A percentile compares a stretch with the other conserved stretches of the same genome.
Evolutionary conservation across 306 rosid species (phyloP).

Genomic region (Quillaja saponaria): DNA sequence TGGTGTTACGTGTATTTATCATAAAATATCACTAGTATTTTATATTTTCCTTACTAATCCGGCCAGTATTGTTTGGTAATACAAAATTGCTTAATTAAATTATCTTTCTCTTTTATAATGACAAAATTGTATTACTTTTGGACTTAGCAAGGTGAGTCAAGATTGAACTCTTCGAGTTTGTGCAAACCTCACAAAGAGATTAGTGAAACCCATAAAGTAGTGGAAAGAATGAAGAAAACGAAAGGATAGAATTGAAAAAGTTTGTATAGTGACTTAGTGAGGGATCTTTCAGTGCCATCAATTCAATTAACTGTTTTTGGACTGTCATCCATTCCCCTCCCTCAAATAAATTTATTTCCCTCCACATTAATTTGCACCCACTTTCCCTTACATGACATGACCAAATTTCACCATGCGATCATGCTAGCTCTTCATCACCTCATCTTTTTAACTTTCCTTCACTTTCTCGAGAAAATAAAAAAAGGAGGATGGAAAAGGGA

Average conservation of each 20-base stretch:
- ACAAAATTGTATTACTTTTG: too few species aligned
- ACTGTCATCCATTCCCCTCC: constrained; percentile 77
- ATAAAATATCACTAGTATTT: too few species aligned
- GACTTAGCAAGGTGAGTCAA: constrained; percentile 30
- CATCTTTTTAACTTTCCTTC: constrained; percentile 38
- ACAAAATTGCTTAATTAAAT: too few species aligned
- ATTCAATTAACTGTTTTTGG: constrained; percentile 55
- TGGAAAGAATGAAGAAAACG: constrained; percentile 15
- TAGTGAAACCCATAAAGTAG: constrained; percentile 2
- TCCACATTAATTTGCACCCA: constrained; percentile 54
- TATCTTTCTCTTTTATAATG: too few species aligned
- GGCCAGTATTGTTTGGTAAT: too few species aligned
- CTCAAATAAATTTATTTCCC: constrained; percentile 43
- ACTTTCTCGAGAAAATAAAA: constrained; percentile 42
- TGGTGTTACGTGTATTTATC: too few species aligned
- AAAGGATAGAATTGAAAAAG: constrained; percentile 40
- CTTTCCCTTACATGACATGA: constrained; percentile 72
- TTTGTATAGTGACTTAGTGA: constrained; percentile 42
- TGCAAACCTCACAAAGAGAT: constrained; percentile 40
- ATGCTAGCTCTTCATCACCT: constrained; percentile 52
- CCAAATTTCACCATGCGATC: constrained; percentile 57
- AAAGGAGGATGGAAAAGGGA: constrained; percentile 32
- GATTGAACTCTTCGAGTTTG: constrained; percentile 35
- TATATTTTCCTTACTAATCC: too few species aligned
- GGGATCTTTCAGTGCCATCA: constrained; percentile 55